Base-by-base conservation (phyloP, 129 eudicot genomes). In the Erigeron canadensis region DNA sequence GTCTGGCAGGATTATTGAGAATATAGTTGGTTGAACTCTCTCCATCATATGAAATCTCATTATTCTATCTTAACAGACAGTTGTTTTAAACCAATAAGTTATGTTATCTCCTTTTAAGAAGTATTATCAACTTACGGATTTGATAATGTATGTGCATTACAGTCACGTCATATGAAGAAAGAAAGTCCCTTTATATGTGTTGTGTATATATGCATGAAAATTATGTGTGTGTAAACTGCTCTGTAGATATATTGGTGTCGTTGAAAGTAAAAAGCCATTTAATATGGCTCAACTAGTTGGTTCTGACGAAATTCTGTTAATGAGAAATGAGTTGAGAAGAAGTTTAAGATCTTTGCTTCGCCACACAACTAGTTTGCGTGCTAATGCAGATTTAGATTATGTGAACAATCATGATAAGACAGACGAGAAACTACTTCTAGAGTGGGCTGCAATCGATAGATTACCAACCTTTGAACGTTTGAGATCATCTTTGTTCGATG, bases 361-460 rank as follows among this genome's bases (percentile, higher is more conserved):
- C 22, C 75, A 15, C 46, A 45, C 70, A 19, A 74, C 86, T 58
- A 83, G 82, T 50, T 75, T 44, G 42, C 77, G 67, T 46, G 53
- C 83, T 57, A 74, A 72, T 80, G 74, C 84, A 11, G 77, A 51
- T 3, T 13, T 61, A 63, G 63, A 57, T 70, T 73, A 78, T 55
- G 46, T 69, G 19, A 56, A 73, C 74, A 68, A 65, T 17, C 62
- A 84, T 48, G 83, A 75, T 13, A 86, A 81, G 34, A 68, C 41
- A 64, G 83, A 75, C 10, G 91, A 83, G 18, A 21, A 46, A 17
- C 46, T 3, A 51, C 58, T 66, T 47, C 56, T 74, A 19, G 57
- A 81, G 18, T 85, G 86, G 86, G 82, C 82, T 41, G 83, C 68
- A 71, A 78, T 85, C 40, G 83, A 79, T 41, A 85, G 86, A 68